These are phyloP conservation scores for Phytophthora uliginosa DNA, from an alignment of 352 stramenopile species.

Conservation along the genomic window DNA sequence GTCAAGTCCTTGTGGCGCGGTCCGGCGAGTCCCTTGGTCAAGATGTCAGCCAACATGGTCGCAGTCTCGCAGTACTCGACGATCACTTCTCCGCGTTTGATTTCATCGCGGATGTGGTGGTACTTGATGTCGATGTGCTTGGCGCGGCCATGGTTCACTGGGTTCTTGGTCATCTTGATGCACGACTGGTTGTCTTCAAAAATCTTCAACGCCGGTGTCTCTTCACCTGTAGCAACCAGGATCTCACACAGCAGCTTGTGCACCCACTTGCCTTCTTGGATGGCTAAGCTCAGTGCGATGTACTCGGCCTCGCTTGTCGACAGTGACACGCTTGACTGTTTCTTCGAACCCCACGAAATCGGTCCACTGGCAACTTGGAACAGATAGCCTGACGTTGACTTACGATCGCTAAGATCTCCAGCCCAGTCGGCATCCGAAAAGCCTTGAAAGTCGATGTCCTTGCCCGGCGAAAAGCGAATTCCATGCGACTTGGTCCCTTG, in stretches of 20 bases:
- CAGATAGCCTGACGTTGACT: slow-evolving; percentile 16
- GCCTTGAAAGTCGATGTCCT: slow-evolving; percentile 7
- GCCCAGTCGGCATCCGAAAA: slow-evolving; percentile 26
- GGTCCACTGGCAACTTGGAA: slow-evolving; percentile 3
- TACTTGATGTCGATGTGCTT: slow-evolving; percentile 48
- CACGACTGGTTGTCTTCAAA: slow-evolving; percentile 19
- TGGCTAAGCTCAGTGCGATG: slow-evolving; percentile 13
- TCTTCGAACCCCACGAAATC: slow-evolving; percentile 14
- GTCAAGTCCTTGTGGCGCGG: slow-evolving; percentile 5
- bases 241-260: slow-evolving; percentile 15
- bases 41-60: slow-evolving; percentile 24
- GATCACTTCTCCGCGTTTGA: slow-evolving; percentile 31
- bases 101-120: slow-evolving; percentile 36
- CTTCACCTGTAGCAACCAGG: not conserved
- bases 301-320: slow-evolving; percentile 25
- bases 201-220: not conserved
- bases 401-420: slow-evolving; percentile 13
- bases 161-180: slow-evolving; percentile 24
- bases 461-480: slow-evolving; percentile 4
- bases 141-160: slow-evolving; percentile 31
- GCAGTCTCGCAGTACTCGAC: slow-evolving; percentile 27
- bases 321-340: slow-evolving; percentile 25
- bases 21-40: slow-evolving; percentile 23
- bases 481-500: slow-evolving; percentile 27
- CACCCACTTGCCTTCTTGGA: slow-evolving; percentile 28